These are phyloP conservation scores for Leptographium galeiforme DNA, from an alignment of 2,329 filamentous ascomycete genomes.

Conservation along the genomic window DNA sequence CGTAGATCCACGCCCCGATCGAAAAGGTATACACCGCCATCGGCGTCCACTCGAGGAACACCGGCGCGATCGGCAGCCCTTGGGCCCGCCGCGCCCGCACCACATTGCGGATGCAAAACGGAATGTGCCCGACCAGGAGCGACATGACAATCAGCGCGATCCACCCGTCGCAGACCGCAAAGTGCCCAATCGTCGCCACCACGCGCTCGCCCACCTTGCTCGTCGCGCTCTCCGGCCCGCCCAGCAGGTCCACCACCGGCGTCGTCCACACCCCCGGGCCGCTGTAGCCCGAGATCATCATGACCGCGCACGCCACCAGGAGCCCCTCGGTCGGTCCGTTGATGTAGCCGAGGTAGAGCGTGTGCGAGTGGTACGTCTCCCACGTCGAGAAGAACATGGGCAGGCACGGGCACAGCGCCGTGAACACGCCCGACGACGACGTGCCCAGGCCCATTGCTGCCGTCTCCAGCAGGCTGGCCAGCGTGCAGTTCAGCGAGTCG, in stretches of 20 bases:
- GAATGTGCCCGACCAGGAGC: constrained; percentile 62
- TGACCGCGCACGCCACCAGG: constrained; percentile 73
- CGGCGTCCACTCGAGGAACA: constrained; percentile 89
- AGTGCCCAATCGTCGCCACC: constrained; percentile 49
- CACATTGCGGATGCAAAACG: constrained; percentile 82
- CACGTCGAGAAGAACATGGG: constrained; percentile 99
- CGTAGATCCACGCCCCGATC: constrained; percentile 76
- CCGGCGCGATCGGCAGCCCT: constrained; percentile 61
- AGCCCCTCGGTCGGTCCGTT: constrained; percentile 95
- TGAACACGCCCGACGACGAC: constrained; percentile 76
- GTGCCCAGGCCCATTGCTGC: constrained; percentile 86
- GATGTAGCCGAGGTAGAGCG: constrained; percentile 87
- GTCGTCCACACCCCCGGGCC: constrained; percentile 79
- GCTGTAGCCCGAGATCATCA: constrained; percentile 76
- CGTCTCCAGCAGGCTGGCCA: constrained; percentile 80
- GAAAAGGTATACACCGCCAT: constrained; percentile 69
- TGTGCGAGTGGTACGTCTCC: constrained; percentile 99
- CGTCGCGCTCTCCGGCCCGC: constrained; percentile 24
- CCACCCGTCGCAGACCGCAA: constrained; percentile 81
- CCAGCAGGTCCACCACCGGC: constrained; percentile 57
- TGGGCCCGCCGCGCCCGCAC: constrained; percentile 58
- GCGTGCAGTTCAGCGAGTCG: constrained; percentile 92
- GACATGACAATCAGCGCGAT: constrained; percentile 54
- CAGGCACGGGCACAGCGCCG: constrained; percentile 77
- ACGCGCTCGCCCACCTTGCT: constrained; percentile 30